phyloP scores from a whole-genome alignment of 176 grass and related monocot species.

The Eleusine coracana region DNA sequence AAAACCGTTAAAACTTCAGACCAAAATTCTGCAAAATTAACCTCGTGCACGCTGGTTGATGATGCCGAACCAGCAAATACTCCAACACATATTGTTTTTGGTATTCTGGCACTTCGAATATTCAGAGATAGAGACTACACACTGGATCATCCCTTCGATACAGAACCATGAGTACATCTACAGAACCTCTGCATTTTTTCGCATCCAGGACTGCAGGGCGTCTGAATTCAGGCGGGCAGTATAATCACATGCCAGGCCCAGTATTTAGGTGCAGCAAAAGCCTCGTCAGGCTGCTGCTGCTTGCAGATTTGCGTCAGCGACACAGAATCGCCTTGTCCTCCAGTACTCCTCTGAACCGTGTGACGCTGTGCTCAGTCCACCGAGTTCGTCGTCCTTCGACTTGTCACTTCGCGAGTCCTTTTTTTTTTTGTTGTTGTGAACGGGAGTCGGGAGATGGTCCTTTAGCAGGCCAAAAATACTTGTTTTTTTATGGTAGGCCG shows the following conservation, averaged over 20 bases:
- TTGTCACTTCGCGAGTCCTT: neutral
- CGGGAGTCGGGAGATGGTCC: neutral
- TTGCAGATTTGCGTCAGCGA: neutral
- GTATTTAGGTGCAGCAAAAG: neutral
- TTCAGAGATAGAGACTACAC: neutral
- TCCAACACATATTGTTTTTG: too few relatives aligned
- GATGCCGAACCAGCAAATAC: neutral
- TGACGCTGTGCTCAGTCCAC: neutral
- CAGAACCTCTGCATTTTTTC: neutral
- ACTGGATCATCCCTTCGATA: neutral
- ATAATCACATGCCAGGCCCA: conserved; percentile 12
- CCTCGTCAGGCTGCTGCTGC: neutral
- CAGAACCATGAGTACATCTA: neutral
- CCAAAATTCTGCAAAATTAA: neutral
- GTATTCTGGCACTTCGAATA: neutral
- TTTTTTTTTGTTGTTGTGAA: neutral
- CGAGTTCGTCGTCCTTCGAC: neutral
- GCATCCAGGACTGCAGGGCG: neutral
- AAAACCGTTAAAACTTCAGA: too few relatives aligned
- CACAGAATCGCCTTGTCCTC: neutral
- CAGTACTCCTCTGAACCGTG: neutral
- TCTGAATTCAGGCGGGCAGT: neutral
- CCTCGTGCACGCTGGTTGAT: neutral
- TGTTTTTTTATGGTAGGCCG: neutral
- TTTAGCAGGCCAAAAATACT: neutral